Conservation (phyloP, 441 rosid species). For the Adansonia rubrostipa region DNA sequence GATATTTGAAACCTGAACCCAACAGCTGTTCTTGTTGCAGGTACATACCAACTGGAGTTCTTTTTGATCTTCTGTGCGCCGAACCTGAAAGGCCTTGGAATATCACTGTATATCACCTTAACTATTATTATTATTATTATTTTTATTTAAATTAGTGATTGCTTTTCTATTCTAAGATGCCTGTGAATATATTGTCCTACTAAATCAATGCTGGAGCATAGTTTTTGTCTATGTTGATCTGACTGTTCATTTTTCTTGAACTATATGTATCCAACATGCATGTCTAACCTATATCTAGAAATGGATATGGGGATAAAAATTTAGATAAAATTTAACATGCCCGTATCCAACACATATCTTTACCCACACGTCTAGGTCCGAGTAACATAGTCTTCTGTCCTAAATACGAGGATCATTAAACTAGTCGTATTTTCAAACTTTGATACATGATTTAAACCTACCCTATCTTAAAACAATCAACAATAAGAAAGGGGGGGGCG, state of each 20-base stretch:
- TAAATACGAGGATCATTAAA: neutral
- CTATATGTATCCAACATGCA: no score
- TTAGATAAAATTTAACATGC: no score
- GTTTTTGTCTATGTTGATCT: neutral
- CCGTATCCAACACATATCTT: no score
- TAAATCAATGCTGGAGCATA: neutral
- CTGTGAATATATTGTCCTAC: neutral
- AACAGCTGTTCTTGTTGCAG: slow-evolving; percentile 39
- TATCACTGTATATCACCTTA: slow-evolving; percentile 59
- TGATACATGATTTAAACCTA: neutral
- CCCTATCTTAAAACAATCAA: neutral
- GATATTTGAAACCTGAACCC: neutral
- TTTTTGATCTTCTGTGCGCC: slow-evolving; percentile 83
- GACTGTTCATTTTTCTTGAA: no score
- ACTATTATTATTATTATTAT: slow-evolving; percentile 10
- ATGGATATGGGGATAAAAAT: no score
- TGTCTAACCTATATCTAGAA: no score
- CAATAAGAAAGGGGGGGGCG: neutral
- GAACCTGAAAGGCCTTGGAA: slow-evolving; percentile 96
- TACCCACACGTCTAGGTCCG: no score
- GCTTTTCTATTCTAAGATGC: neutral
- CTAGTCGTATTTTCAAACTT: neutral
- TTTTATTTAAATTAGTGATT: slow-evolving; percentile 3
- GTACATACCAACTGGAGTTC: slow-evolving; percentile 91
- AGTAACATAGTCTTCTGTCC: no score